These are phyloP conservation scores for Russula earlei DNA, from an alignment of 768 basidiomycete species.

Conservation along the genomic window DNA sequence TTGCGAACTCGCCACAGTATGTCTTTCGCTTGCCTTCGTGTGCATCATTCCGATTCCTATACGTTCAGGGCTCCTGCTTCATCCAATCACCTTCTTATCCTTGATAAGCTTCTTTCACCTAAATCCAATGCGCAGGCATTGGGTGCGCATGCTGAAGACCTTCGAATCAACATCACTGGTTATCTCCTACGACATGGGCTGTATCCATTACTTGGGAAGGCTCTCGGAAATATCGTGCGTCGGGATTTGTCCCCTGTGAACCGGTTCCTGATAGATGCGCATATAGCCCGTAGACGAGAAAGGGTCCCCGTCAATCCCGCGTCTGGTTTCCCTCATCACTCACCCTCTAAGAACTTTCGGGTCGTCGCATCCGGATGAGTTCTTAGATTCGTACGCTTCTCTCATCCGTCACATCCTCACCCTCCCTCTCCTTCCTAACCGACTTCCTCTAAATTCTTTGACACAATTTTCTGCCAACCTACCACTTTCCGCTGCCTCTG, in stretches of 20 bases:
- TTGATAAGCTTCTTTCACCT: constrained; percentile 6
- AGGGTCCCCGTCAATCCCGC: constrained; percentile 39
- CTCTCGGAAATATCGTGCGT: constrained; percentile 45
- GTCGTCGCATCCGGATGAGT: not conserved
- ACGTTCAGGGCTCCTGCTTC: constrained; percentile 3
- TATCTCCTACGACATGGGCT: constrained; percentile 1
- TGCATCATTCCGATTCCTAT: not conserved
- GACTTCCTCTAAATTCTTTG: constrained; percentile 51
- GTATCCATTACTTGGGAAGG: constrained; percentile 27
- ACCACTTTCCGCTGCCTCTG: constrained; percentile 39
- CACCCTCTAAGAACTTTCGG: constrained; percentile 41
- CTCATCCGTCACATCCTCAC: constrained; percentile 11
- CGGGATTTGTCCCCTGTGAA: not conserved
- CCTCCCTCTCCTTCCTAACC: constrained; percentile 72
- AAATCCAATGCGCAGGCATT: not conserved
- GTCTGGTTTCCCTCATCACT: constrained; percentile 52
- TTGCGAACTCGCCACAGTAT: constrained; percentile 43
- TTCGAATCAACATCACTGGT: not conserved
- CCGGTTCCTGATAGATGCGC: not conserved
- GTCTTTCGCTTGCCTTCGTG: constrained; percentile 21
- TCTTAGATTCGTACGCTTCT: constrained; percentile 8
- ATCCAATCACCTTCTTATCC: not conserved
- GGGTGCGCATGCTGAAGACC: constrained; percentile 3
- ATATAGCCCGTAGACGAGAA: constrained; percentile 50
- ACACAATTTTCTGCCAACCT: constrained; percentile 55